Evolutionary conservation across 2,329 filamentous ascomycete species (phyloP).

Genomic region (Talaromyces sp.): DNA sequence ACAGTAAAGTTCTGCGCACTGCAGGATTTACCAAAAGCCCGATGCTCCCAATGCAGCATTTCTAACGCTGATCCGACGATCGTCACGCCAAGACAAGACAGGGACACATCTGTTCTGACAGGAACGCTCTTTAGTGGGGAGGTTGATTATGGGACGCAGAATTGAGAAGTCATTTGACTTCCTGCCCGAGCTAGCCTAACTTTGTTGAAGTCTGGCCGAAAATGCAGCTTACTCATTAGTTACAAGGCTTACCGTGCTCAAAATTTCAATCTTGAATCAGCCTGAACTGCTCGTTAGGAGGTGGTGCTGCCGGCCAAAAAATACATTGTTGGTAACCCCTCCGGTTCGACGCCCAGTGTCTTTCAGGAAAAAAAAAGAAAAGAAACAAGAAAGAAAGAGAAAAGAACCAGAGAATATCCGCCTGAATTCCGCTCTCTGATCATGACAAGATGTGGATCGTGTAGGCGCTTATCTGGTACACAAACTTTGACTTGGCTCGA

Average conservation of each 20-base stretch:
- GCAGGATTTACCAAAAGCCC: conserved; percentile 3
- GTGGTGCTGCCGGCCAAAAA: not conserved
- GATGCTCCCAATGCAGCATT: not conserved
- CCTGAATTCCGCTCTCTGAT: not conserved
- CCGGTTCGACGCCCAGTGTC: not conserved
- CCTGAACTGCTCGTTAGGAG: not conserved
- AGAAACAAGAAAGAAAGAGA: not conserved
- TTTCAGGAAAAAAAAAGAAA: not conserved
- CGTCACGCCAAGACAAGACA: conserved; percentile 3
- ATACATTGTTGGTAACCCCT: not conserved
- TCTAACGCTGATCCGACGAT: conserved; percentile 6
- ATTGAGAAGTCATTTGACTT: conserved; percentile 10
- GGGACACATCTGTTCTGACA: conserved; percentile 6
- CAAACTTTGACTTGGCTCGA: not conserved
- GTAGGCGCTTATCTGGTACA: not conserved
- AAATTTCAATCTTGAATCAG: not conserved
- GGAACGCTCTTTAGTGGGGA: conserved; percentile 1
- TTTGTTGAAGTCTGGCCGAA: not conserved
- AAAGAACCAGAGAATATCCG: no score
- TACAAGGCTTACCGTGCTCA: not conserved
- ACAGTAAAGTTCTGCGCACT: not conserved
- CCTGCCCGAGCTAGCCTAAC: not conserved
- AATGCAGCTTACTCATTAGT: not conserved
- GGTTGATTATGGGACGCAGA: conserved; percentile 5
- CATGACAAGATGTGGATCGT: not conserved